These are phyloP conservation scores for Acidiella bohemica DNA, from an alignment of 495 filamentous ascomycete species.

Conservation along the genomic window DNA sequence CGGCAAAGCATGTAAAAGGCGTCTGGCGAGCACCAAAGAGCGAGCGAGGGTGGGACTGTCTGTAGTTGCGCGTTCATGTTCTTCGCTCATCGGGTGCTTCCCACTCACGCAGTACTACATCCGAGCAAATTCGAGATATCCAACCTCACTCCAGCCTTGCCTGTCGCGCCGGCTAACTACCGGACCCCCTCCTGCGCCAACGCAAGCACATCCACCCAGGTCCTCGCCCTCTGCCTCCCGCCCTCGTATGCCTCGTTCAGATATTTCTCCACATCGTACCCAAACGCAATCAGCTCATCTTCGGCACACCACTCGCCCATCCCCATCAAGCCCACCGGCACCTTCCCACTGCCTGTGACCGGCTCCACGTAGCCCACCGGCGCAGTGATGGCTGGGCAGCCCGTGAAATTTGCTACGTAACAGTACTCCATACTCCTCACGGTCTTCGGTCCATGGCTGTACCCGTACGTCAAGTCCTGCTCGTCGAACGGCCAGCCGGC, in stretches of 20 bases:
- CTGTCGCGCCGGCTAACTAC: no score
- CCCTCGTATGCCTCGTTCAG: slow-evolving; percentile 31
- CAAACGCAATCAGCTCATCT: slow-evolving; percentile 63
- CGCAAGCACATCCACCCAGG: slow-evolving; percentile 37
- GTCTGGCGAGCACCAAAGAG: no score
- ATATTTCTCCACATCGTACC: slow-evolving; percentile 50
- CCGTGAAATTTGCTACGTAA: slow-evolving; percentile 73
- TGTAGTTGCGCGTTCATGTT: no score
- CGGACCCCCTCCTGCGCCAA: no score
- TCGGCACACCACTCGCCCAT: slow-evolving; percentile 83
- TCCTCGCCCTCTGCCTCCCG: slow-evolving; percentile 29
- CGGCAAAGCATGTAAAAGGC: no score
- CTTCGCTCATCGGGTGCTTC: no score
- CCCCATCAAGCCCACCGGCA: slow-evolving; percentile 79
- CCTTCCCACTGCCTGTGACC: slow-evolving; percentile 35
- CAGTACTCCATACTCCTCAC: slow-evolving; percentile 78
- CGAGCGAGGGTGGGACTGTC: no score
- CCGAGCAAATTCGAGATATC: no score
- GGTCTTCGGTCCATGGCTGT: slow-evolving; percentile 57
- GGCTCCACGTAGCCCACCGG: slow-evolving; percentile 58
- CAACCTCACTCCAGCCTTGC: no score
- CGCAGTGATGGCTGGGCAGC: slow-evolving; percentile 63
- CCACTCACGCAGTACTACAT: no score
- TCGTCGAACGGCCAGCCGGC: slow-evolving; percentile 56
- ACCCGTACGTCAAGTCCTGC: slow-evolving; percentile 46